Base-by-base conservation (phyloP, 2,329 filamentous ascomycete genomes). In the Trichoderma koningiopsis region DNA sequence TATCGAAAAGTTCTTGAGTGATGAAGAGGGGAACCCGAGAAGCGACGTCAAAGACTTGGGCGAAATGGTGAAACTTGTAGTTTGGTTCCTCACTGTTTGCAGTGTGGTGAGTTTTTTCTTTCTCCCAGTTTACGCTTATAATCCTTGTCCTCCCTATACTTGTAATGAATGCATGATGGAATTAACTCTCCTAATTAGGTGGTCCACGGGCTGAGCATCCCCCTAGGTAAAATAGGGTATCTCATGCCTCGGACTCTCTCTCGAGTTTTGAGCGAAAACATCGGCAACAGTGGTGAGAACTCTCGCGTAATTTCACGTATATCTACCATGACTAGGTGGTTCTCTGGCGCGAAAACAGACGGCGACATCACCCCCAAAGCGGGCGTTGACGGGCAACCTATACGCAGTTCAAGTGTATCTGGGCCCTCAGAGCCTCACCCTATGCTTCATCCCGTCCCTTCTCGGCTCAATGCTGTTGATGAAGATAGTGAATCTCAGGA, bases 81-180 rank as follows among this genome's bases (percentile, higher is more conserved):
- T 97, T 22, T 97, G 94, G 94, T 97, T 97, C 75, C 80, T 97
- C 63, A 86, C 88, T 10, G 88, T 96, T 24, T 95, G 92, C 80
- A 96, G 92, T 72, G 90, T 97, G 70, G 91, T 94, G 81, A 84
- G 89, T 84, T 43, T 37, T 29, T 13, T 8, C 35, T 19, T 33
- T 7, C 35, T 27, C 13, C 33, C 8, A 2, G 33, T 35, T 10
- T 3, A 40, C 16, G 11, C 27, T 19, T 5, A 11, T 49, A 10
- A 13, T 4, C 5, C 31, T 10, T 33, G 31, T 33, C 8, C 5
- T 40, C 14, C 5, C 37, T 40, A 19, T 22, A 10, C 40, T 5
- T 14, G 5, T 4, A 14, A 10, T 29, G 22, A 22, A 68, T 73
- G 62, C n/a, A n/a, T n/a, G n/a, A 72, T 72, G 49, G 16, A 52